Evolutionary conservation across 169 alveolate species (phyloP).

Genomic region (Eimeria sp.): DNA sequence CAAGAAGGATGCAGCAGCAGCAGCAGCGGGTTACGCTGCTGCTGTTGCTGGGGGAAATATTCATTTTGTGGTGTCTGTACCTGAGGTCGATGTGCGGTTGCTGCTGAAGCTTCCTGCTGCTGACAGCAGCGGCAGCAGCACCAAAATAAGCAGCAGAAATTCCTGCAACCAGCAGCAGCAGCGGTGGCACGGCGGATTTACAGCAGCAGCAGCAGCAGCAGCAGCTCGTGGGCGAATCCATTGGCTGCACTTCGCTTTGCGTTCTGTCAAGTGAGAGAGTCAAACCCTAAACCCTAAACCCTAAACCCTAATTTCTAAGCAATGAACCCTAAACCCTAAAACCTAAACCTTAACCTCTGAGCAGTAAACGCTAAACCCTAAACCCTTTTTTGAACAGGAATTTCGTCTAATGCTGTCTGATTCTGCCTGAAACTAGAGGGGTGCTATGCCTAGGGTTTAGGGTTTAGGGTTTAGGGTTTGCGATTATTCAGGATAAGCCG

Average conservation of each 20-base stretch:
- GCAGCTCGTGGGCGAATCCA: conserved; percentile 6
- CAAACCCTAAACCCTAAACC: conserved; percentile 35
- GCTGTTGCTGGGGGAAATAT: conserved; percentile 26
- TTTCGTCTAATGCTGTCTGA: neutral
- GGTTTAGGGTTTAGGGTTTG: conserved; percentile 66
- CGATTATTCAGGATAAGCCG: conserved; percentile 29
- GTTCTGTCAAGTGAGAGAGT: conserved; percentile 54
- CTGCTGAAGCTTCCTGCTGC: conserved; percentile 48
- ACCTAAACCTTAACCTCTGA: neutral
- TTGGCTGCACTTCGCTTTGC: conserved; percentile 65
- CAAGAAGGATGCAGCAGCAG: neutral
- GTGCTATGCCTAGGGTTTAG: neutral
- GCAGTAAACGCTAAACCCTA: neutral
- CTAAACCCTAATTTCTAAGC: neutral
- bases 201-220: conserved; percentile 38
- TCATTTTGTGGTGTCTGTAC: conserved; percentile 43
- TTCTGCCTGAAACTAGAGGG: neutral
- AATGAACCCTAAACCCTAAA: neutral
- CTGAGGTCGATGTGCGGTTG: conserved; percentile 44
- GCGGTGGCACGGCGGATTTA: neutral
- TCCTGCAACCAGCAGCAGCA: conserved; percentile 10
- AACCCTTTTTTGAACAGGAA: neutral
- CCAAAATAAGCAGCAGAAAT: neutral
- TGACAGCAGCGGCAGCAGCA: conserved; percentile 44
- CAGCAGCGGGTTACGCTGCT: conserved; percentile 18